Conservation (phyloP, 805 yeast species). For the Grigorovia humatica region DNA sequence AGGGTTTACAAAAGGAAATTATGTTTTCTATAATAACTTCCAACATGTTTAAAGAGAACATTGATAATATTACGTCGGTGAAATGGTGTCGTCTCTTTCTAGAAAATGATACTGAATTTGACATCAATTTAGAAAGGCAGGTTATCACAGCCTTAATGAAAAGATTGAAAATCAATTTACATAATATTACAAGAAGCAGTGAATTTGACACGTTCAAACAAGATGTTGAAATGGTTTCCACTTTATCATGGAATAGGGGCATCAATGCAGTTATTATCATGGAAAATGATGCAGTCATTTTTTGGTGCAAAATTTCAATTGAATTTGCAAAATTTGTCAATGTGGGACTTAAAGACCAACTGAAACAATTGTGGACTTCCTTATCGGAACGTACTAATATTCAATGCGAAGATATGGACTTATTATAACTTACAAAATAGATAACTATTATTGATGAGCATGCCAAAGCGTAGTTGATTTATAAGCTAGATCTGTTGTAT, state of each 20-base stretch:
- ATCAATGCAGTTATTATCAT: constrained; percentile 20
- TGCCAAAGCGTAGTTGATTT: too few species aligned
- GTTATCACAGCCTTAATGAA: neutral
- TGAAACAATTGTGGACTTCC: constrained; percentile 24
- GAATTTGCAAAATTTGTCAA: constrained; percentile 22
- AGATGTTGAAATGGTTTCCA: constrained; percentile 31
- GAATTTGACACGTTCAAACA: constrained; percentile 4
- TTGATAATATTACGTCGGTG: constrained; percentile 16
- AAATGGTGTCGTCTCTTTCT: constrained; percentile 24
- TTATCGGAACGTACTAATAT: constrained; percentile 10
- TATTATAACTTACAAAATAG: neutral
- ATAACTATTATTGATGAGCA: too few species aligned
- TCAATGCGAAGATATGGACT: neutral
- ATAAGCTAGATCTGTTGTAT: neutral
- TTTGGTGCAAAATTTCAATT: constrained; percentile 25
- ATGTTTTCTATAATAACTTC: constrained; percentile 17
- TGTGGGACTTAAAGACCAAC: constrained; percentile 16
- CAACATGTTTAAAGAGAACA: constrained; percentile 9
- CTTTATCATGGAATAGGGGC: constrained; percentile 33
- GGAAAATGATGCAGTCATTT: constrained; percentile 13
- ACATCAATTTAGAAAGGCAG: neutral
- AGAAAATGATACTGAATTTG: constrained; percentile 3
- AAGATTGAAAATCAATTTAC: neutral
- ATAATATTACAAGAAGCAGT: constrained; percentile 3
- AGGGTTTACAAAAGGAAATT: constrained; percentile 10